Conservation (phyloP, 2,329 filamentous ascomycete species). For the Cladosporium sp. region DNA sequence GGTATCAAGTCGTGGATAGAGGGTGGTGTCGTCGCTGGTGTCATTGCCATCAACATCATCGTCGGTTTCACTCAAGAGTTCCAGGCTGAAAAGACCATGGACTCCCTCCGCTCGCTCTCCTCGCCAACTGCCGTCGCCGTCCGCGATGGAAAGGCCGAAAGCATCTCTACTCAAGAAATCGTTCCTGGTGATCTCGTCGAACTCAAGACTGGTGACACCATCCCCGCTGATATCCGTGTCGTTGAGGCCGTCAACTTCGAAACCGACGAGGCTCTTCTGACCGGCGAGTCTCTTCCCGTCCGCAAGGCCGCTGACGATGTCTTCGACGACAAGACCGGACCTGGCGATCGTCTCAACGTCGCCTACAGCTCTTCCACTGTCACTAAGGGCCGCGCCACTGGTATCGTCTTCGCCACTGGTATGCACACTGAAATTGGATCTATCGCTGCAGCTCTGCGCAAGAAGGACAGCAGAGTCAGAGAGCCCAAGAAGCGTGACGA, state of each 20-base stretch:
- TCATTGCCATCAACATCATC: conserved; percentile 48
- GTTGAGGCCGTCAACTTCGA: conserved; percentile 62
- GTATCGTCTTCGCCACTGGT: conserved; percentile 68
- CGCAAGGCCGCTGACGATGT: conserved; percentile 62
- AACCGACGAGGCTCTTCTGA: conserved; percentile 69
- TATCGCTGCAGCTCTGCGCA: conserved; percentile 69
- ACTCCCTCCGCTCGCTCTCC: conserved; percentile 47
- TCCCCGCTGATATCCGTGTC: conserved; percentile 51
- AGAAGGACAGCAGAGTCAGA: conserved; percentile 51
- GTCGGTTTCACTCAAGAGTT: conserved; percentile 51
- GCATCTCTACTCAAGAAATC: conserved; percentile 45
- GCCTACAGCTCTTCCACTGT: conserved; percentile 72
- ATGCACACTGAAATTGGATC: conserved; percentile 75
- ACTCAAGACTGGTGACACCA: conserved; percentile 50
- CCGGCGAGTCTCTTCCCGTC: conserved; percentile 70
- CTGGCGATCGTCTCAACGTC: conserved; percentile 70
- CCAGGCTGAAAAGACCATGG: conserved; percentile 52
- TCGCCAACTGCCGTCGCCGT: conserved; percentile 49
- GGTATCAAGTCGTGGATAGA: conserved; percentile 50
- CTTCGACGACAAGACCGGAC: conserved; percentile 55
- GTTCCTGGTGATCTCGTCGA: conserved; percentile 51
- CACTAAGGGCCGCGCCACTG: conserved; percentile 67
- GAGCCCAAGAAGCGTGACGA: conserved; percentile 42
- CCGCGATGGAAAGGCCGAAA: conserved; percentile 47
- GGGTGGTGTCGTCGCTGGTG: conserved; percentile 48